phyloP scores from a whole-genome alignment of 2,329 filamentous ascomycete species.

The Didymella segeticola region DNA sequence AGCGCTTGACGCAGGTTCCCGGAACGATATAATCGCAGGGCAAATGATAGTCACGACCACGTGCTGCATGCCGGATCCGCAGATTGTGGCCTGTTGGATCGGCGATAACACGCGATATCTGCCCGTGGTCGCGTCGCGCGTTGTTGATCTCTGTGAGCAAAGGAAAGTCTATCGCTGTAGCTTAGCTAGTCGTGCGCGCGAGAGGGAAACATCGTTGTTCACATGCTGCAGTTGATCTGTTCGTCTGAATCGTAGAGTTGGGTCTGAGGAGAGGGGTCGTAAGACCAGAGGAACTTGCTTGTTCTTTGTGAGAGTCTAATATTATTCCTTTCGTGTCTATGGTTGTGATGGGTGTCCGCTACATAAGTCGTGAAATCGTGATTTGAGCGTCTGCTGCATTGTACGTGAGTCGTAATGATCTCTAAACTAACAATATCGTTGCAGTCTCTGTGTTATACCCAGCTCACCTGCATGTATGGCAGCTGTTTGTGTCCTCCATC shows the following conservation, averaged over 20 bases:
- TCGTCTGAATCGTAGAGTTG: background rate
- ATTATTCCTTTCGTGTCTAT: constrained; percentile 6
- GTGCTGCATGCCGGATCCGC: constrained; percentile 12
- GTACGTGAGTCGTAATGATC: constrained; percentile 8
- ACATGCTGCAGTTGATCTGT: constrained; percentile 2
- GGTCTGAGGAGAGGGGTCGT: background rate
- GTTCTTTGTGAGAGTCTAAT: constrained; percentile 7
- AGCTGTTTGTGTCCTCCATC: constrained; percentile 10
- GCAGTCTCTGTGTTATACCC: constrained; percentile 6
- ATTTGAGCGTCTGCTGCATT: constrained; percentile 18
- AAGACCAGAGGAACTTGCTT: background rate
- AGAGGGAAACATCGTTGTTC: constrained; percentile 6
- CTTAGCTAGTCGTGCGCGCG: background rate
- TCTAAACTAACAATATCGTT: constrained; percentile 15
- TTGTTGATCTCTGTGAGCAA: constrained; percentile 3
- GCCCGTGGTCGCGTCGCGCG: background rate
- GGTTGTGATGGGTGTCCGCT: background rate
- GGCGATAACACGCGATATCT: background rate
- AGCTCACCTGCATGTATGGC: background rate
- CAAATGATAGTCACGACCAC: constrained; percentile 10
- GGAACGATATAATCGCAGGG: constrained; percentile 16
- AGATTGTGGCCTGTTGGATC: background rate
- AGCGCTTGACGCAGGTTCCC: constrained; percentile 13
- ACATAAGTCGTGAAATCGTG: constrained; percentile 9
- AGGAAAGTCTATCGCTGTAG: background rate